Evolutionary conservation across 306 rosid genomes (phyloP).

Genomic region (Begonia fuchsioides): DNA sequence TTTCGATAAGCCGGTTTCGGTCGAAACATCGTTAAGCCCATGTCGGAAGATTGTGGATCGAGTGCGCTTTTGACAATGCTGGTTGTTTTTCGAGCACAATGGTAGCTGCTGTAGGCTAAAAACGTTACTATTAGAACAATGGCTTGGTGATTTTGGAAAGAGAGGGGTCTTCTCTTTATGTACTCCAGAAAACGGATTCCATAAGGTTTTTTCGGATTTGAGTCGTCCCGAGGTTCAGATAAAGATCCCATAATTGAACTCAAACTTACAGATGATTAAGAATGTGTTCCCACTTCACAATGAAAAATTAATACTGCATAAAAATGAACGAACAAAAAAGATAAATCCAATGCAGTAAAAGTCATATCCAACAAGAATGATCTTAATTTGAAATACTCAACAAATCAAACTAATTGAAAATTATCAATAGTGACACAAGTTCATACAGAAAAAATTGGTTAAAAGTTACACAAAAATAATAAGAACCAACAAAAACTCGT

Average conservation of each 20-base stretch:
- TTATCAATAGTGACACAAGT: too few species aligned
- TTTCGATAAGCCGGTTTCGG: constrained; percentile 2
- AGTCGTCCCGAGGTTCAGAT: constrained; percentile 21
- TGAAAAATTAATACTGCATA: too few species aligned
- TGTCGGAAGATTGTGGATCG: constrained; percentile 52
- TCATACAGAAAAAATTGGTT: too few species aligned
- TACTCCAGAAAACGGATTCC: constrained; percentile 45
- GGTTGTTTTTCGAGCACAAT: constrained; percentile 82
- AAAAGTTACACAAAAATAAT: too few species aligned
- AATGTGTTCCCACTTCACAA: too few species aligned
- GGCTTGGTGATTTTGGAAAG: constrained; percentile 73
- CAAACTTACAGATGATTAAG: background rate
- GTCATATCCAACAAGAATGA: too few species aligned
- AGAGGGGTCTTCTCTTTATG: constrained; percentile 40
- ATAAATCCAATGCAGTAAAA: too few species aligned
- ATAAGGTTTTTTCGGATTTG: constrained; percentile 30
- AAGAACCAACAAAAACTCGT: too few species aligned
- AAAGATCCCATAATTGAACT: constrained; percentile 36
- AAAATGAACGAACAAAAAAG: too few species aligned
- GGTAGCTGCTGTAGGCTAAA: constrained; percentile 79
- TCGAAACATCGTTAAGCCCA: constrained; percentile 20
- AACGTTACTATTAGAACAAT: constrained; percentile 72
- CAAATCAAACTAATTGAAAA: too few species aligned
- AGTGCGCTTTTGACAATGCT: constrained; percentile 89
- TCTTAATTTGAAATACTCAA: too few species aligned